Percentiles rank a stretch among this genome's conserved stretches.
Conservation (phyloP, 768 basidiomycete species). For the Russula griseocarnosa region DNA sequence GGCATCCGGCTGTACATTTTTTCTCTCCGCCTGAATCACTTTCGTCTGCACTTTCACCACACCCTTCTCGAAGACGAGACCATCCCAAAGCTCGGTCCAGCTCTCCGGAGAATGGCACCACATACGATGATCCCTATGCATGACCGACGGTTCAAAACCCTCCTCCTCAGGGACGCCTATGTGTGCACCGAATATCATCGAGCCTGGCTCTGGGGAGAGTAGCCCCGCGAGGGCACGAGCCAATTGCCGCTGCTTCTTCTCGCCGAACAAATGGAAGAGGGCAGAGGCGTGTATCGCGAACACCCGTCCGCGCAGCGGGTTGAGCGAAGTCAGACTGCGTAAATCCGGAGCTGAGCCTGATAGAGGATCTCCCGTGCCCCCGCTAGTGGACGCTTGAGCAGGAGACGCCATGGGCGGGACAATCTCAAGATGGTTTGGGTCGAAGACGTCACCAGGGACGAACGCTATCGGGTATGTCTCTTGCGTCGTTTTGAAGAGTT, state of each 20-base stretch:
- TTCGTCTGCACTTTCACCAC: conserved; percentile 23
- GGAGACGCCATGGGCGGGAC: conserved; percentile 31
- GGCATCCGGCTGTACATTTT: neutral
- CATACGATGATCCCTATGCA: neutral
- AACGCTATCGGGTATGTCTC: conserved; percentile 53
- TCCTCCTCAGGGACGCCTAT: conserved; percentile 2
- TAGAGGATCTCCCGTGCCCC: neutral
- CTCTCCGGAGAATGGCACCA: conserved; percentile 27
- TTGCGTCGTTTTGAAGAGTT: conserved; percentile 52
- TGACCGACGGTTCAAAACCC: neutral
- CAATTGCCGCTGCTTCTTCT: conserved; percentile 38
- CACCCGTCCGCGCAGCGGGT: conserved; percentile 44
- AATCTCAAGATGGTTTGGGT: conserved; percentile 41
- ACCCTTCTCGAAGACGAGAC: conserved; percentile 26
- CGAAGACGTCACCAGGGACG: conserved; percentile 52
- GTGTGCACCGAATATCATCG: conserved; percentile 35
- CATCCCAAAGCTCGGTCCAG: conserved; percentile 30
- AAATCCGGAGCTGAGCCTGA: conserved; percentile 31
- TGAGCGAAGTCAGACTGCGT: conserved; percentile 40
- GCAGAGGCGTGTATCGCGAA: conserved; percentile 49
- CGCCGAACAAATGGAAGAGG: conserved; percentile 48
- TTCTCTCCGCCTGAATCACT: neutral
- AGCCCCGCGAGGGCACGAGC: conserved; percentile 42
- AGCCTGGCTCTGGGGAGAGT: conserved; percentile 37
- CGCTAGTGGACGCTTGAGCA: conserved; percentile 25